A percentile compares a stretch with the other conserved stretches of the same genome.
Conservation (phyloP, 2,329 filamentous ascomycete genomes). For the Cucurbitaria berberidis region DNA sequence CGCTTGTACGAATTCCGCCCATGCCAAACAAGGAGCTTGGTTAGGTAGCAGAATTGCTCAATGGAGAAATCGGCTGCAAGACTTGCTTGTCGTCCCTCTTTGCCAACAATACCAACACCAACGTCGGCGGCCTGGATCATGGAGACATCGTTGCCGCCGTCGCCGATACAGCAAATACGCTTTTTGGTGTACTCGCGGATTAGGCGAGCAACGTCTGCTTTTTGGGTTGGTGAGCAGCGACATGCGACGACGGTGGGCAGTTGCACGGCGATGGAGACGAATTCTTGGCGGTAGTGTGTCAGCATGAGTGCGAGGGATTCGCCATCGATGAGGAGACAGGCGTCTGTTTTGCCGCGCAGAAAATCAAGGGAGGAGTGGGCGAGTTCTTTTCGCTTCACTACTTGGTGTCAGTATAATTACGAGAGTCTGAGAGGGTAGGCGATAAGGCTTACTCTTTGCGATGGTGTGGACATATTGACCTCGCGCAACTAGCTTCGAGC, state of each 20-base stretch:
- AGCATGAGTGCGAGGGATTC: slow-evolving; percentile 87
- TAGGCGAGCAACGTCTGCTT: slow-evolving; percentile 88
- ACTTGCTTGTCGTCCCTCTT: slow-evolving; percentile 93
- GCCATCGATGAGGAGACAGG: slow-evolving; percentile 92
- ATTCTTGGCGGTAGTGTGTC: slow-evolving; percentile 79
- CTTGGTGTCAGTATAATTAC: slow-evolving; percentile 5
- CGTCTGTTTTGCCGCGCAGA: slow-evolving; percentile 80
- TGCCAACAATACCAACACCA: slow-evolving; percentile 96
- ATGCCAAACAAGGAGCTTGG: slow-evolving; percentile 98
- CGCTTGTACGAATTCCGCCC: slow-evolving; percentile 97
- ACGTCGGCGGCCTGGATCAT: slow-evolving; percentile 99
- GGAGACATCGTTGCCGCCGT: slow-evolving; percentile 96
- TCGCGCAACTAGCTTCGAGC: slow-evolving; percentile 88
- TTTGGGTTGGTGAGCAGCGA: slow-evolving; percentile 95
- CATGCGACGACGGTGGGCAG: slow-evolving; percentile 94
- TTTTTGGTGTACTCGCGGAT: slow-evolving; percentile 94
- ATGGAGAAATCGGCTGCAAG: slow-evolving; percentile 97
- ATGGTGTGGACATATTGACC: slow-evolving; percentile 97
- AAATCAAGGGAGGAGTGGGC: slow-evolving; percentile 90
- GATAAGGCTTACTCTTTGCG: slow-evolving; percentile 63
- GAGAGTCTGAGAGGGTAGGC: neutral
- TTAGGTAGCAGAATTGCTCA: slow-evolving; percentile 91
- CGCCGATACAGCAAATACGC: slow-evolving; percentile 95
- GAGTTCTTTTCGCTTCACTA: slow-evolving; percentile 77
- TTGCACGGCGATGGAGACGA: slow-evolving; percentile 85